Evolutionary conservation across 2,329 filamentous ascomycete genomes (phyloP), one percentile per base, ranked within the genome.

Genomic region (Escovopsis weberi): DNA sequence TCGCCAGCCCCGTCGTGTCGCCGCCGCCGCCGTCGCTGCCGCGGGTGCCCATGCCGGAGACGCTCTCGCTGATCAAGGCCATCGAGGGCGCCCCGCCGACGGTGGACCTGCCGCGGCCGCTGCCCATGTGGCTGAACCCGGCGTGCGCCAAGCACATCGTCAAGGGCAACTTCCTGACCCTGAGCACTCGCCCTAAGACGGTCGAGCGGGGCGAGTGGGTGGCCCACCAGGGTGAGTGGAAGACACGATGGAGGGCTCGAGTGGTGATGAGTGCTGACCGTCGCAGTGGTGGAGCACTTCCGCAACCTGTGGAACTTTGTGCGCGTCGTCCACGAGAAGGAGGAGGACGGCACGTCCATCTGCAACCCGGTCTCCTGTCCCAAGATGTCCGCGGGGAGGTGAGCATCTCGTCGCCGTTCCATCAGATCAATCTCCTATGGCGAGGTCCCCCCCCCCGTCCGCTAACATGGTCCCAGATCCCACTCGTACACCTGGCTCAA

Each of bases 161-260:
- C 56, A 94, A 91, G 69, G 89, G 89, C 44, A 96, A 95, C 66
- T 95, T 96, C 59, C 86, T 94, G 81, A 95, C 89, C n/a, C 67
- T 96, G 48, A 94, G 89, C 55, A 86, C 87, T 40, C 83, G 88
- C 58, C 89, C 89, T 26, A 88, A 89, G 67, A 88, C 91, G 47
- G 85, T 96, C 40, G 89, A 95, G 56, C 78, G 87, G 59, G 89
- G 86, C 51, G 89, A 96, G 64, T 96, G 89, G 89, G 75, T 95
- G 53, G 88, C 89, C 50, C 87, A 96, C 62, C 89, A 96, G 71
- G 80, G 89, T 94, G 48, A 8, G 11, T 15, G 33, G 15, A 12
- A 43, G 26, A 35, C 12, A 12, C 8, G 19, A 28, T 9, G 12
- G 39, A 15, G 23, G 8, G n/a, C 15, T 15, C 2, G 15, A 15